Evolutionary conservation across 306 rosid species (phyloP), one percentile per base, ranked within the genome.

Genomic region (Vigna mungo): DNA sequence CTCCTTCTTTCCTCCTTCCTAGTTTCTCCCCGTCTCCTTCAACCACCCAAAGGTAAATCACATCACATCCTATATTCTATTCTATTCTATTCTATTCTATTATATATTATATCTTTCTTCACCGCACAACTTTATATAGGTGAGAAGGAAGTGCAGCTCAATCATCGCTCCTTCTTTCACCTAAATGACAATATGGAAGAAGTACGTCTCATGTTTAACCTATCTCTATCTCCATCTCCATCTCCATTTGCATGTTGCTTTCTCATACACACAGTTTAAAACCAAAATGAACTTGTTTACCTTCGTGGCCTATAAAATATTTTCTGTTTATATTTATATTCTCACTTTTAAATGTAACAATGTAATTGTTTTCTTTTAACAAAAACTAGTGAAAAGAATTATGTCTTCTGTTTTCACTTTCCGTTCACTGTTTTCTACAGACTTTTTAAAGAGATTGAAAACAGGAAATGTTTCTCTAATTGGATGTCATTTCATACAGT

Each of bases 1-100:
- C 34, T 88, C 60, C 80, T 88, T 56, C 54, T 85, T 67, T 66
- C 80, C 70, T 69, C 86, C 56, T 83, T 69, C 52, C 80, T 81
- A 15, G 55, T 63, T 73, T 77, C 86, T 73, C 77, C 88, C 63
- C 75, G 75, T 58, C 53, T 78, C 54, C 81, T 83, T 53, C 49
- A 68, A 61, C 55, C 75, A 49, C 60, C 72, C 17, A 61, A 71
- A 77, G 87, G 86, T 82, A 34, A 55, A 51, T 48, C 66, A 12
- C 39, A n/a, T 65, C 34, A 51, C 41, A 65, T 44, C 15, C 3
- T 60, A 1, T 4, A 3, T 16, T 59, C 17, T 4, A 3, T 16
- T 59, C 27, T 60, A 6, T 20, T 61, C 15, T 30, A 30, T 30
- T 30, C 27, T 60, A 6, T 20, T 61, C 15, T 30, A 30, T 30